Evolutionary conservation across 129 eudicot species (phyloP), one percentile per base, ranked within the genome.

Genomic region (Saussurea involucrata): DNA sequence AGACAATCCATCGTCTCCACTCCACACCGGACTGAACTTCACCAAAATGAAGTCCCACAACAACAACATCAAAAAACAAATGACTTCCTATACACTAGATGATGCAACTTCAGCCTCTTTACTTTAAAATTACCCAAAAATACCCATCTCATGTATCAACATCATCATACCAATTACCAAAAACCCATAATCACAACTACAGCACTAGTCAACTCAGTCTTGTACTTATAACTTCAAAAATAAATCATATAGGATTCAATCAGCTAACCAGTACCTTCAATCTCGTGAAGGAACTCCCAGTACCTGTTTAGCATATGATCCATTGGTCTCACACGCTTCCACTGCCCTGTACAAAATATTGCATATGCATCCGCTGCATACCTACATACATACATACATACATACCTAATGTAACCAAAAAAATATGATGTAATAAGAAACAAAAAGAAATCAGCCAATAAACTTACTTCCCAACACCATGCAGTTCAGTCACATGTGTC

Each of bases 331-430:
- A 93, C 92, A 3, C 82, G 80, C 8, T 81, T 73, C 98, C 98
- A 93, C 63, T 85, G 84, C 46, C 97, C 98, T 0, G 91, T 93
- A 68, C 92, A 90, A 77, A 93, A 93, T 69, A 90, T 88, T 53
- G 97, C 98, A 87, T 93, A 90, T 31, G 97, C 98, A 87, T 93
- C 98, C 4, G 97, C 98, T 69, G 97, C 98, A 55, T 93, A 93
- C 82, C 98, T 93, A 78, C 0, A 58, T 29, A 40, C 49, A 37
- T 32, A 32, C 15, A 33, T 33, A 33, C n/a, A n/a, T 27, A 3
- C 29, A 15, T 32, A 4, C 13, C 17, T 1, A 46, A 7, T 33
- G 24, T 68, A 15, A 11, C 13, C 24, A 28, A 15, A 4, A 9
- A 42, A 1, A n/a, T 18, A 18, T 11, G 33, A 75, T 63, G 18